A percentile compares a stretch with the other conserved stretches of the same genome.
These are phyloP conservation scores for Phyllosticta citriasiana DNA, from an alignment of 2,329 filamentous ascomycete genomes.

Conservation along the genomic window DNA sequence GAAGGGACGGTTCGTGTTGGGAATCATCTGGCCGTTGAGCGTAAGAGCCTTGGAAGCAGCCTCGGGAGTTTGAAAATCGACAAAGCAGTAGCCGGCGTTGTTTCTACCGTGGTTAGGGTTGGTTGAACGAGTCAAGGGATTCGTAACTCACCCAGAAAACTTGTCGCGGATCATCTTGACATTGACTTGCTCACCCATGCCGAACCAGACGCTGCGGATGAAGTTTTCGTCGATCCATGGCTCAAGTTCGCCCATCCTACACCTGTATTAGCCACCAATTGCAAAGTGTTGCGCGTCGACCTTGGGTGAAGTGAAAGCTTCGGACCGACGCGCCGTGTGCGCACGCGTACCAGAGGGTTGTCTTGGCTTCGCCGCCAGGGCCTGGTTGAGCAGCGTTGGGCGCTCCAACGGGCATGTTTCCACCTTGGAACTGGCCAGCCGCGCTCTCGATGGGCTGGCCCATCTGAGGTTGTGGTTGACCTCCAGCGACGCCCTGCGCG, in stretches of 20 bases:
- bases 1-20: conserved; percentile 90
- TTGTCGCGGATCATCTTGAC: conserved; percentile 99
- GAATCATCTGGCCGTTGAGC: conserved; percentile 80
- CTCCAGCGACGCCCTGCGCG: conserved; percentile 39
- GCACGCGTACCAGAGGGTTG: conserved; percentile 41
- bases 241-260: conserved; percentile 97
- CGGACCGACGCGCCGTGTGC: background rate
- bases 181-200: conserved; percentile 88
- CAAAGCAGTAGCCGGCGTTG: conserved; percentile 98
- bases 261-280: background rate
- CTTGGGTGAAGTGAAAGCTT: background rate
- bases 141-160: conserved; percentile 71
- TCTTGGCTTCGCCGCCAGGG: conserved; percentile 35
- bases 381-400: conserved; percentile 25
- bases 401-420: conserved; percentile 32
- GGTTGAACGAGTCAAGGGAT: background rate
- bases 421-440: conserved; percentile 39
- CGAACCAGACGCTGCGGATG: conserved; percentile 88
- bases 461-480: conserved; percentile 39
- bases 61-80: conserved; percentile 76
- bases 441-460: conserved; percentile 48
- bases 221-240: conserved; percentile 99
- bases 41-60: conserved; percentile 85
- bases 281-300: background rate
- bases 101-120: conserved; percentile 52